Conservation (phyloP, 805 yeast species). For the Ogataea zsoltii region DNA sequence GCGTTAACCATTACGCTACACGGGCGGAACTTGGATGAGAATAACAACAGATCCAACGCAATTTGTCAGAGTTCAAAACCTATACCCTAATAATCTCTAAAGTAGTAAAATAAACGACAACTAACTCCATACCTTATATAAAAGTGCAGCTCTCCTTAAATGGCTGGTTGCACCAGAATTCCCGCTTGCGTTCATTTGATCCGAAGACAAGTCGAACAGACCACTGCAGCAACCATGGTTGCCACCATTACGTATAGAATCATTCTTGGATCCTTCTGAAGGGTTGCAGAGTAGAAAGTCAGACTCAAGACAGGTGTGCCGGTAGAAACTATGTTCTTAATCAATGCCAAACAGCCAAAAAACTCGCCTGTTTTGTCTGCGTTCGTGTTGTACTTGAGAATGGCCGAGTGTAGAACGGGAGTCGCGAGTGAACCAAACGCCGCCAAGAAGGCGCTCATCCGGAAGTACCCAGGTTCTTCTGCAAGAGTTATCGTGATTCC, state of each 20-base stretch:
- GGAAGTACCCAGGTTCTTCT: conserved; percentile 29
- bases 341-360: conserved; percentile 67
- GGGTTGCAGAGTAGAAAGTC: conserved; percentile 47
- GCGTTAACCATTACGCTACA: conserved; percentile 70
- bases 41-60: background rate
- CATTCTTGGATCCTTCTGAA: conserved; percentile 38
- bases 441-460: conserved; percentile 38
- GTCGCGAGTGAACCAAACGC: conserved; percentile 51
- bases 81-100: too few species aligned
- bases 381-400: conserved; percentile 57
- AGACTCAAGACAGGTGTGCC: conserved; percentile 51
- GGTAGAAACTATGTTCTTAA: conserved; percentile 51
- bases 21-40: conserved; percentile 36
- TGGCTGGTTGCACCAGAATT: too few species aligned
- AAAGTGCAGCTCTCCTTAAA: too few species aligned
- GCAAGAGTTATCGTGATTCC: conserved; percentile 38
- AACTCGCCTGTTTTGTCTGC: conserved; percentile 65
- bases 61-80: too few species aligned
- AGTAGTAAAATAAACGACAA: too few species aligned
- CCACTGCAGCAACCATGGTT: conserved; percentile 1
- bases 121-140: too few species aligned
- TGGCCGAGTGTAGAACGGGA: conserved; percentile 60
- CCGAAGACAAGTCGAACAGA: conserved; percentile 5
- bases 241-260: conserved; percentile 33
- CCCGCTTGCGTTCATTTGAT: too few species aligned